These are phyloP conservation scores for Ceratocystis destructans DNA, from an alignment of 2,329 filamentous ascomycete species.

Conservation along the genomic window DNA sequence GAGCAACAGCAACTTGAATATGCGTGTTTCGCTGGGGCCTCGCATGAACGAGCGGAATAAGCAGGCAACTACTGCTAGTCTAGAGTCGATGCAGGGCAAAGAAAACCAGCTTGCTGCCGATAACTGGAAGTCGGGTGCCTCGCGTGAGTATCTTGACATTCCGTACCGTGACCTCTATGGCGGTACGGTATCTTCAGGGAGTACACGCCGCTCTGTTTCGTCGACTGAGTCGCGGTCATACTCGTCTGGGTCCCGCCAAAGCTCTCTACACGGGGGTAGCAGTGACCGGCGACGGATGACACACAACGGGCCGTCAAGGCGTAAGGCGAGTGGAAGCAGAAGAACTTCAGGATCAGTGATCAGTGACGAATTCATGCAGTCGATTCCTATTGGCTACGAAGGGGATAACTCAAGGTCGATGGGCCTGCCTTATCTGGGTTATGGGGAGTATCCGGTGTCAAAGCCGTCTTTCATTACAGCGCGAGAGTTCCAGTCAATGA, in stretches of 20 bases:
- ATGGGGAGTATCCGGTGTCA: constrained; percentile 1
- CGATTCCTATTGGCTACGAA: constrained; percentile 17
- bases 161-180: constrained; percentile 17
- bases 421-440: constrained; percentile 12
- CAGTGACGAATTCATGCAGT: constrained; percentile 17
- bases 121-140: constrained; percentile 16
- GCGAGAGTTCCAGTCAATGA: constrained; percentile 17
- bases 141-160: constrained; percentile 13
- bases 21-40: constrained; percentile 4
- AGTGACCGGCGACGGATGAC: constrained; percentile 6
- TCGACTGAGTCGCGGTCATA: constrained; percentile 7
- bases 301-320: constrained; percentile 3
- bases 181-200: neutral
- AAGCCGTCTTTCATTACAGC: constrained; percentile 17
- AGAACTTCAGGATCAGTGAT: constrained; percentile 10
- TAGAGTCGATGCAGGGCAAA: constrained; percentile 15
- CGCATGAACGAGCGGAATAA: constrained; percentile 7
- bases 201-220: constrained; percentile 4
- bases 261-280: constrained; percentile 5
- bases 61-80: neutral
- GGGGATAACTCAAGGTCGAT: neutral
- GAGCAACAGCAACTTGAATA: constrained; percentile 9
- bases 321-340: constrained; percentile 11
- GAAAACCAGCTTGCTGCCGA: constrained; percentile 12
- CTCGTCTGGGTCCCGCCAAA: constrained; percentile 4